Evolutionary conservation across 768 basidiomycete species (phyloP).

Genomic region (Lactifluus subvellereus): DNA sequence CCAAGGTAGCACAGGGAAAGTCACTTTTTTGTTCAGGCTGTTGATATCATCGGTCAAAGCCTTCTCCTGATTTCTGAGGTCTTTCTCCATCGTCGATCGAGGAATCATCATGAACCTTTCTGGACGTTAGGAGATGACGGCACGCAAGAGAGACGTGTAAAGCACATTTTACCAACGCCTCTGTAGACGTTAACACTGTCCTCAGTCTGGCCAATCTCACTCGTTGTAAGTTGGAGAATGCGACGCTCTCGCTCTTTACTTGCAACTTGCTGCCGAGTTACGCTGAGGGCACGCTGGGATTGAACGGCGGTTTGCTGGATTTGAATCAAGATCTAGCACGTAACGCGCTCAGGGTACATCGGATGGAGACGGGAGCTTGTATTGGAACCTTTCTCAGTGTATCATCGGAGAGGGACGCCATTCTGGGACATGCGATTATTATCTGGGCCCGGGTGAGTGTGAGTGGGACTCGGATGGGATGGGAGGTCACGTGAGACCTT

Average conservation of each 20-base stretch:
- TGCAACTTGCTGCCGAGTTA: conserved; percentile 68
- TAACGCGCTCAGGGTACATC: not conserved
- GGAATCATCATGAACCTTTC: conserved; percentile 88
- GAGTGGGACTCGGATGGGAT: not conserved
- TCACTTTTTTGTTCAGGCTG: conserved; percentile 80
- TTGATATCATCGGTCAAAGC: conserved; percentile 78
- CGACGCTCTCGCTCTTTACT: conserved; percentile 85
- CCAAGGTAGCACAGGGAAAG: not conserved
- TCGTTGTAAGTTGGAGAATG: conserved; percentile 83
- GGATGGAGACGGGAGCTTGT: not conserved
- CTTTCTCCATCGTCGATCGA: conserved; percentile 68
- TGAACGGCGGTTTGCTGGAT: conserved; percentile 88
- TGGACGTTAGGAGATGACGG: conserved; percentile 8
- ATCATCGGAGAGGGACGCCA: conserved; percentile 51
- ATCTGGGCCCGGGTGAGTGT: not conserved
- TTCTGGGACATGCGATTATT: conserved; percentile 2
- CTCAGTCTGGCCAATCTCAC: conserved; percentile 68
- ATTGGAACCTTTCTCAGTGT: conserved; percentile 65
- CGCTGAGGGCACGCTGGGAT: conserved; percentile 71
- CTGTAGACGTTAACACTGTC: conserved; percentile 82
- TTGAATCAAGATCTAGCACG: conserved; percentile 75
- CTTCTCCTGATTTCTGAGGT: conserved; percentile 72
- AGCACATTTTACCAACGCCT: conserved; percentile 92
- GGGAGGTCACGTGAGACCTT: conserved; percentile 1
- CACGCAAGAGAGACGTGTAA: not conserved